These are phyloP conservation scores for Candida nemodendra DNA, from an alignment of 805 yeast genomes.

Conservation along the genomic window DNA sequence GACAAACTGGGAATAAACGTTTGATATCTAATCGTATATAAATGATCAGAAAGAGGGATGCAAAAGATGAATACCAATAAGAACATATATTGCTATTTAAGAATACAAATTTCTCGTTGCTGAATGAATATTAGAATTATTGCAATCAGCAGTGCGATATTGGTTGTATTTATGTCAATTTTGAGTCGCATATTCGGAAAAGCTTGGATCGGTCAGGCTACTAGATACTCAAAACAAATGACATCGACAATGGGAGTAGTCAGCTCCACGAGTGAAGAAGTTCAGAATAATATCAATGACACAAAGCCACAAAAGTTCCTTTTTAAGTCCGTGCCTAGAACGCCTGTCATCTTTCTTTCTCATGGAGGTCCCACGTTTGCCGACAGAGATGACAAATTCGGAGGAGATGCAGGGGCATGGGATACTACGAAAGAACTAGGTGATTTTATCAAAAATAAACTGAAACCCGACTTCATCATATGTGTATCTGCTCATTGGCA, in stretches of 20 bases:
- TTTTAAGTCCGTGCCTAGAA: conserved; percentile 18
- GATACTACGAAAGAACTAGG: conserved; percentile 51
- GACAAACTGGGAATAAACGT: no score
- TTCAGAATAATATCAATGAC: no score
- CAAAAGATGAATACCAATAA: no score
- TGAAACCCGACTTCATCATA: conserved; percentile 65
- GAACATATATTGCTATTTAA: no score
- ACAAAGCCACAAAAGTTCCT: not conserved
- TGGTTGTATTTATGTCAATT: conserved; percentile 17
- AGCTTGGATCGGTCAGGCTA: not conserved
- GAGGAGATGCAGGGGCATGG: conserved; percentile 62
- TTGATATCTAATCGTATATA: no score
- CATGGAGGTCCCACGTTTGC: conserved; percentile 86
- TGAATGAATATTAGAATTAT: conserved; percentile 7
- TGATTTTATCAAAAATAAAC: conserved; percentile 39
- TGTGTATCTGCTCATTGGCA: conserved; percentile 83
- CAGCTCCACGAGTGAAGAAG: no score
- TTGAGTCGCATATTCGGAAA: conserved; percentile 4
- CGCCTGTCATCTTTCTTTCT: conserved; percentile 67
- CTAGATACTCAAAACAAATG: not conserved
- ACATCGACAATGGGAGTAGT: no score
- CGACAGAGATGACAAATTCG: conserved; percentile 47
- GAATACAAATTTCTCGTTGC: no score
- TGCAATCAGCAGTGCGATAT: conserved; percentile 7
- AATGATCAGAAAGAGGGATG: no score